Evolutionary conservation across 768 basidiomycete species (phyloP), one percentile per base, ranked within the genome.

Genomic region (Leccinum broughii): DNA sequence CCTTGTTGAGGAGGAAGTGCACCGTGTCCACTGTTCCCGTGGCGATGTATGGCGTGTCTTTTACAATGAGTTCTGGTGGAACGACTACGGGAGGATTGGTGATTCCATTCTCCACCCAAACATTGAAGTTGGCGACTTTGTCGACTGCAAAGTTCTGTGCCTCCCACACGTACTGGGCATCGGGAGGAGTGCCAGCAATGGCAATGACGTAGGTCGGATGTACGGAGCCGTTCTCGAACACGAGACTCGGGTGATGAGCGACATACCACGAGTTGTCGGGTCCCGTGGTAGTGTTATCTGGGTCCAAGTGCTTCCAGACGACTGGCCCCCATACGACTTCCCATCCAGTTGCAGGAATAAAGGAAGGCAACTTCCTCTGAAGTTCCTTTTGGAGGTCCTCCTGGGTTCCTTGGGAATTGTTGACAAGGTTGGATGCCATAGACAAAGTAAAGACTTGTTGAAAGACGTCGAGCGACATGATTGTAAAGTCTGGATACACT

Each of bases 181-280:
- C n/a, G 15, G 13, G 2, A n/a, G 61, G 41, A 44, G 41, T 64
- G 41, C 62, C 59, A 3, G 63, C 63, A 20, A 64, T 30, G 14
- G 63, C 60, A 24, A 65, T 44, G 22, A 64, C 62, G 32, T 64
- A 65, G 26, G 62, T 63, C 3, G 50, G 50, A 24, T 44, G 54
- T 15, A 32, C 24, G 17, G 17, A 28, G 3, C 54, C 51, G 28
- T 60, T 50, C 34, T 64, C 56, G 26, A 58, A 35, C 30, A 6
- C 1, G 39, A 60, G 41, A 1, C 14, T 22, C 4, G 62, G 58
- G 26, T 60, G 51, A 30, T 54, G 26, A 15, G 63, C 64, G 17
- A 65, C 34, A 54, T 52, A 65, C 59, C 64, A 65, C 24, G 64
- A 55, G 37, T 65, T 63, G 13, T 55, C 58, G 24, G 62, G 64